phyloP scores from a whole-genome alignment of 176 grass and related monocot species.

The Miscanthus lutarioriparius region DNA sequence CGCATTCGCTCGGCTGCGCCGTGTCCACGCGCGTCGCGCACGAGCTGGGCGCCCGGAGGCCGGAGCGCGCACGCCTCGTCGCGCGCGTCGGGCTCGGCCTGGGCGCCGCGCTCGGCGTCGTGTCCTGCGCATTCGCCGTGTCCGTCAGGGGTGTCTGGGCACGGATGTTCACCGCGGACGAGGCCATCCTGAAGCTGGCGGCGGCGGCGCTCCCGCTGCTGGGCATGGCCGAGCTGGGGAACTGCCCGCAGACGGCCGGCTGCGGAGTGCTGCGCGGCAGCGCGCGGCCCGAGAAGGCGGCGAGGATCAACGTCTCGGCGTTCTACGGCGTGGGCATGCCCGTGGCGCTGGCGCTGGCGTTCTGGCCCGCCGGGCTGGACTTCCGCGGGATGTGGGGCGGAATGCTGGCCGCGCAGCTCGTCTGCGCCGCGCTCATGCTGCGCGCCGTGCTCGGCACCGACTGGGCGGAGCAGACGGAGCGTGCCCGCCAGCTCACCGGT shows the following conservation, averaged over 20 bases:
- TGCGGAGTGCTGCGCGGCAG: conserved; percentile 89
- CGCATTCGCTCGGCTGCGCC: conserved; percentile 80
- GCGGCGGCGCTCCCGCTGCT: conserved; percentile 64
- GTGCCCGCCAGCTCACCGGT: conserved; percentile 71
- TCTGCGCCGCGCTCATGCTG: conserved; percentile 76
- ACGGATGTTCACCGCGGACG: conserved; percentile 65
- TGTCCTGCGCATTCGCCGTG: conserved; percentile 66
- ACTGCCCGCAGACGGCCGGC: conserved; percentile 83
- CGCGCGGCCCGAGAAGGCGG: conserved; percentile 61
- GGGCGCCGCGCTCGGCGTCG: conserved; percentile 57
- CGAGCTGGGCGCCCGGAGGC: conserved; percentile 70
- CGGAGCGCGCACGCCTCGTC: conserved; percentile 64
- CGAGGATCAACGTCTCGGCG: conserved; percentile 72
- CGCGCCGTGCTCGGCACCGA: conserved; percentile 54
- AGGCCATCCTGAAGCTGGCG: conserved; percentile 48
- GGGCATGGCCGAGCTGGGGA: conserved; percentile 70
- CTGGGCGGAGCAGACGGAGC: conserved; percentile 68
- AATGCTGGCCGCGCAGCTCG: conserved; percentile 83
- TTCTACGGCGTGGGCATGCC: conserved; percentile 91
- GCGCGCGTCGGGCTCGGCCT: conserved; percentile 56
- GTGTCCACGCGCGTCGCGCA: conserved; percentile 81
- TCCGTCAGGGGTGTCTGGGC: conserved; percentile 62
- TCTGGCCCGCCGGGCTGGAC: conserved; percentile 52
- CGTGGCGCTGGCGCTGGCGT: conserved; percentile 60
- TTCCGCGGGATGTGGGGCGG: conserved; percentile 86